Evolutionary conservation across 345 rosid species (phyloP).

Genomic region (Pugionium cornutum): DNA sequence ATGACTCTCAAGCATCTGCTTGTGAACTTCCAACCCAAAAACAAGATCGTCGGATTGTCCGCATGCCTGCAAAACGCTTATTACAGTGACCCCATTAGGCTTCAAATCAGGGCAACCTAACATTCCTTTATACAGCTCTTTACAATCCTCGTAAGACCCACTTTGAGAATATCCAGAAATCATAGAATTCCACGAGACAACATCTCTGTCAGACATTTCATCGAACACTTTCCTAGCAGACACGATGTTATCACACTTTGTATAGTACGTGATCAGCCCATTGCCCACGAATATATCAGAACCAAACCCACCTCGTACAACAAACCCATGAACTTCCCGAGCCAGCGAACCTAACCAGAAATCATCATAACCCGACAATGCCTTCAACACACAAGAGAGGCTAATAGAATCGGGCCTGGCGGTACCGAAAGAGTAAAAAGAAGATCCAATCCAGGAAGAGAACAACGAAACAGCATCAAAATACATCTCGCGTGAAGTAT

Average conservation of each 20-base stretch:
- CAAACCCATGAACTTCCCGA: slow-evolving; percentile 61
- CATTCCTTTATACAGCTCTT: slow-evolving; percentile 63
- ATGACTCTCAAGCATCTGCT: slow-evolving; percentile 42
- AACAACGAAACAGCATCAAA: slow-evolving; percentile 52
- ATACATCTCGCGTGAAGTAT: slow-evolving; percentile 54
- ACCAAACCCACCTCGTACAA: slow-evolving; percentile 50
- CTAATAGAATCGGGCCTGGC: slow-evolving; percentile 56
- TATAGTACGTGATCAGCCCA: slow-evolving; percentile 65
- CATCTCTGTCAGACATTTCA: slow-evolving; percentile 60
- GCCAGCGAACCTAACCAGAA: slow-evolving; percentile 45
- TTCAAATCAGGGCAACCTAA: slow-evolving; percentile 42
- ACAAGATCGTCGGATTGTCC: slow-evolving; percentile 64
- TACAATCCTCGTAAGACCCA: slow-evolving; percentile 66
- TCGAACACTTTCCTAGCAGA: slow-evolving; percentile 66
- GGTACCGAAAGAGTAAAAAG: slow-evolving; percentile 25
- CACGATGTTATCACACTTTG: slow-evolving; percentile 49
- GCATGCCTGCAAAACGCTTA: slow-evolving; percentile 75
- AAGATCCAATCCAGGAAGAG: slow-evolving; percentile 41
- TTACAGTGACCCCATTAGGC: slow-evolving; percentile 64
- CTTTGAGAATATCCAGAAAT: slow-evolving; percentile 77
- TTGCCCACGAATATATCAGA: slow-evolving; percentile 60
- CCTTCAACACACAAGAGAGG: slow-evolving; percentile 64
- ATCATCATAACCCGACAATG: slow-evolving; percentile 42
- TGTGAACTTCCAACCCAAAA: slow-evolving; percentile 77
- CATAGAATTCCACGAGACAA: slow-evolving; percentile 87